Percentiles rank a stretch among this genome's conserved stretches.
Conservation (phyloP, 169 alveolate species). For the Perkinsus chesapeaki region DNA sequence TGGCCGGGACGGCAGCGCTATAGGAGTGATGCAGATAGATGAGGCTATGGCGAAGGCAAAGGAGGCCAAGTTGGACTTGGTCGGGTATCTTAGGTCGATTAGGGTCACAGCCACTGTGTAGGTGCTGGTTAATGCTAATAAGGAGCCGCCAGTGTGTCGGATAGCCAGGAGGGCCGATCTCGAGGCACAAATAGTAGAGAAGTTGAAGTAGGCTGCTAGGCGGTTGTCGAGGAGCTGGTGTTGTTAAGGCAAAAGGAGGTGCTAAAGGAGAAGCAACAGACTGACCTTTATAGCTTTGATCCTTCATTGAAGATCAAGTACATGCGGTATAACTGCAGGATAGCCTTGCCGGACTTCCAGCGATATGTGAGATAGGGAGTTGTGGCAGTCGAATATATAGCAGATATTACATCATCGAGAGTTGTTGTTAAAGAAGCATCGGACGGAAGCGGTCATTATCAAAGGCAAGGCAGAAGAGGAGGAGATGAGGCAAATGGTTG, state of each 20-base stretch:
- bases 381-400: background rate
- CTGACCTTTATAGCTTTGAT: conserved; percentile 7
- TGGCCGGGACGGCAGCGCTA: background rate
- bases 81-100: background rate
- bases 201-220: background rate
- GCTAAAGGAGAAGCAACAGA: background rate
- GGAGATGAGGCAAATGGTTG: background rate
- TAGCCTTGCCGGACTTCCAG: conserved; percentile 5
- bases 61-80: background rate
- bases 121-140: background rate
- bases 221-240: background rate
- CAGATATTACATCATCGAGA: conserved; percentile 11
- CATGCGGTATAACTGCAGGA: conserved; percentile 11
- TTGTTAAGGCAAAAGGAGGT: background rate
- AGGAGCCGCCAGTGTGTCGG: background rate
- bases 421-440: conserved; percentile 14
- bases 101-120: background rate
- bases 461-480: background rate
- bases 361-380: background rate
- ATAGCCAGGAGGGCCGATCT: background rate
- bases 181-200: background rate
- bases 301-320: conserved; percentile 5
- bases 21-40: background rate
- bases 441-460: conserved; percentile 2
- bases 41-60: background rate